These are phyloP conservation scores for Zostera marina DNA, from an alignment of 116 monocot species.

Conservation along the genomic window DNA sequence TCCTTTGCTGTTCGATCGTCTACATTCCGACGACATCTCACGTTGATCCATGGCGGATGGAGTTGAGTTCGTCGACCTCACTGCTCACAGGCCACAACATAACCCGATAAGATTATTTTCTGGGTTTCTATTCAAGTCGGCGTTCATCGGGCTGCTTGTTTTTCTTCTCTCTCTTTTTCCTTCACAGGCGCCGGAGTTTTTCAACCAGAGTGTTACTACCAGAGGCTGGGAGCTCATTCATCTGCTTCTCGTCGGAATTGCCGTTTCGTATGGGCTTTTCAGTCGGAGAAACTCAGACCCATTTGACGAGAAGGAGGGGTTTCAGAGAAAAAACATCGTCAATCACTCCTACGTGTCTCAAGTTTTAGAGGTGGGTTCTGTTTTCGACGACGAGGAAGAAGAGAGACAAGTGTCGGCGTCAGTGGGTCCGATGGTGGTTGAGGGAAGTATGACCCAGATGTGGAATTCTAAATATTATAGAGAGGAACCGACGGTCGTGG, in stretches of 20 bases:
- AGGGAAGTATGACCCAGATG: slow-evolving; percentile 14
- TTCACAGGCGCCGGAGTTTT: slow-evolving; percentile 26
- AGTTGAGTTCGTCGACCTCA: too few relatives aligned
- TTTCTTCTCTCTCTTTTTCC: slow-evolving; percentile 30
- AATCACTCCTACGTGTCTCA: slow-evolving; percentile 14
- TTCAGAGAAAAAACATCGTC: slow-evolving; percentile 9
- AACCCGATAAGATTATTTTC: background rate
- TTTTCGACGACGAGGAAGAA: slow-evolving; percentile 26
- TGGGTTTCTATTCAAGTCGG: background rate
- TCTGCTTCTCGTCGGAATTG: slow-evolving; percentile 55
- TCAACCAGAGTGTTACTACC: slow-evolving; percentile 17
- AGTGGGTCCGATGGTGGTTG: background rate
- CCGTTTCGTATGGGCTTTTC: slow-evolving; percentile 58
- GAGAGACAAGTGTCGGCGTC: background rate
- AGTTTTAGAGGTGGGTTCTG: slow-evolving; percentile 9
- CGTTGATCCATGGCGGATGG: background rate
- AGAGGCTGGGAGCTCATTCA: slow-evolving; percentile 50
- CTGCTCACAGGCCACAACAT: background rate
- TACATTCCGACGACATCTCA: background rate
- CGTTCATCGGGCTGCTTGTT: background rate
- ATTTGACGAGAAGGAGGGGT: slow-evolving; percentile 19
- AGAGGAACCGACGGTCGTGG: slow-evolving; percentile 24
- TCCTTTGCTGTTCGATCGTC: too few relatives aligned
- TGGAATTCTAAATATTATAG: slow-evolving; percentile 30
- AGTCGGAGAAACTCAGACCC: slow-evolving; percentile 30